Conservation (phyloP, 225 moss, liverwort and hornwort species). For the Climacium dendroides region DNA sequence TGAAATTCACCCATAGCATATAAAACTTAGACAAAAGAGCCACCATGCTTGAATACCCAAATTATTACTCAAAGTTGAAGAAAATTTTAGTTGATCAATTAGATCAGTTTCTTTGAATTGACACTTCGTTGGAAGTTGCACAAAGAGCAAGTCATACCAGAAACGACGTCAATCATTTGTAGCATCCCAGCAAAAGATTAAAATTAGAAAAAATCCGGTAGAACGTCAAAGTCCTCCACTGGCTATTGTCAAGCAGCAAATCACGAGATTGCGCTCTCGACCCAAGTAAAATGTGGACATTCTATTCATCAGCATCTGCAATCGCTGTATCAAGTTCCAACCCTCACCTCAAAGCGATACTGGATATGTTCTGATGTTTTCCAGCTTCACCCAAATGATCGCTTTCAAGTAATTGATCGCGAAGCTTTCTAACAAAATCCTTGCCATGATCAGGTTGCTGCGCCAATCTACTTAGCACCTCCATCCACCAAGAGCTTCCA, state of each 20-base stretch:
- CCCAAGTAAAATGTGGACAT: neutral
- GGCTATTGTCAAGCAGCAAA: neutral
- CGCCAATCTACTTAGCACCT: slow-evolving; percentile 40
- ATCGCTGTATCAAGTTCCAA: neutral
- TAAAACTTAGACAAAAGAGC: neutral
- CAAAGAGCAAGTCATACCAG: neutral
- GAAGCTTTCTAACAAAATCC: slow-evolving; percentile 58
- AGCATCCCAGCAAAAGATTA: neutral
- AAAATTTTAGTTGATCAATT: neutral
- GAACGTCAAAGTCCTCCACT: neutral
- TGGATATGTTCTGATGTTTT: slow-evolving; percentile 85
- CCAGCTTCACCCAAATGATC: slow-evolving; percentile 70
- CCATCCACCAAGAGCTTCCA: slow-evolving; percentile 86
- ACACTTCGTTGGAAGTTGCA: neutral
- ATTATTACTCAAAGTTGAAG: neutral
- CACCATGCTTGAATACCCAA: neutral
- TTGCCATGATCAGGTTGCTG: slow-evolving; percentile 39
- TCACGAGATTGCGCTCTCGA: neutral
- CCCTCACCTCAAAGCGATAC: slow-evolving; percentile 72
- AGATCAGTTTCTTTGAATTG: neutral
- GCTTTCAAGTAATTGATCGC: slow-evolving; percentile 61
- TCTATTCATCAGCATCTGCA: neutral
- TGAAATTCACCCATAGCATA: slow-evolving; percentile 11
- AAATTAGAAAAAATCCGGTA: neutral
- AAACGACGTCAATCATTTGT: neutral